A percentile compares a stretch with the other conserved stretches of the same genome.
These are phyloP conservation scores for Dactylonectria estremocensis DNA, from an alignment of 2,329 filamentous ascomycete genomes.

Conservation along the genomic window DNA sequence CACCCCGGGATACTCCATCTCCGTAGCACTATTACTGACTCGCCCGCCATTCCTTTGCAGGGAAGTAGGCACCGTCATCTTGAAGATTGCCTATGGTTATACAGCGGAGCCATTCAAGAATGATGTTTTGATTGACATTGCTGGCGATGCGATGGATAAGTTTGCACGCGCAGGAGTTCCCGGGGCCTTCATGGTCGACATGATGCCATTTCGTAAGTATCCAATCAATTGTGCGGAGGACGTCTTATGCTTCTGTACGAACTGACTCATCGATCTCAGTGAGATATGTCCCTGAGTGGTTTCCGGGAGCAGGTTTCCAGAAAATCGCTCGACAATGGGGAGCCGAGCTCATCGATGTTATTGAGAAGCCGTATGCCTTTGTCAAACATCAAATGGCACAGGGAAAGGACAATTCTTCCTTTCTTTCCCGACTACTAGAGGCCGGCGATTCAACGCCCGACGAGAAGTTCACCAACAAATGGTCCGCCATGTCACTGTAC, in stretches of 20 bases:
- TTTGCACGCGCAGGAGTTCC: conserved; percentile 33
- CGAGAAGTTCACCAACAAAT: conserved; percentile 36
- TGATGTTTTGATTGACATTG: conserved; percentile 37
- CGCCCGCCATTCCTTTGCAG: conserved; percentile 1
- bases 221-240: not conserved
- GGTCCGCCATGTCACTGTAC: conserved; percentile 40
- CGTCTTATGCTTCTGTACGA: too few relatives aligned
- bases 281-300: conserved; percentile 35
- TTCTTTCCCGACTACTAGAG: conserved; percentile 27
- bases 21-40: not conserved
- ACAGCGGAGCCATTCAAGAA: conserved; percentile 34
- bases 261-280: conserved; percentile 11
- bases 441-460: conserved; percentile 28
- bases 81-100: conserved; percentile 43
- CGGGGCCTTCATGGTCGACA: conserved; percentile 37
- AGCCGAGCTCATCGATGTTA: conserved; percentile 15
- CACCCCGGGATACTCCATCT: not conserved
- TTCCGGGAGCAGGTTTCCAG: conserved; percentile 36
- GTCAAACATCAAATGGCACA: conserved; percentile 33
- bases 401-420: conserved; percentile 29
- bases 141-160: conserved; percentile 35
- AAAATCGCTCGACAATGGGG: conserved; percentile 29
- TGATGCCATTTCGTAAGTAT: conserved; percentile 38
- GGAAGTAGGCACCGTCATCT: conserved; percentile 35
- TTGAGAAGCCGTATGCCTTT: conserved; percentile 37